phyloP scores from a whole-genome alignment of 768 basidiomycete species.

The Mycena floridula region DNA sequence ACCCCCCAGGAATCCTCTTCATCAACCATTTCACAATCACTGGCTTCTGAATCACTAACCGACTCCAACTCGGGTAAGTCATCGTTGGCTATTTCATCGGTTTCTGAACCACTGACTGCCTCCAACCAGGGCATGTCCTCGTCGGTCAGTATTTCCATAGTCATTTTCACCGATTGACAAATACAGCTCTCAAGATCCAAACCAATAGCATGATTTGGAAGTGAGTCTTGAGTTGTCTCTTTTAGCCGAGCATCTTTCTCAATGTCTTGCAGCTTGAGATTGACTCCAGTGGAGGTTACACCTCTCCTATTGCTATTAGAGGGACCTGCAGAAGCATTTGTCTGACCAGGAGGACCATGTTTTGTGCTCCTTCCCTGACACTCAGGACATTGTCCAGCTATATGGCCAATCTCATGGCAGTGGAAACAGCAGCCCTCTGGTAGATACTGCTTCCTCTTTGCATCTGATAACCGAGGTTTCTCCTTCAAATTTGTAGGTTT shows the following conservation, averaged over 20 bases:
- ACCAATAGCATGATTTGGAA: neutral
- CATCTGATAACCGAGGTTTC: constrained; percentile 2
- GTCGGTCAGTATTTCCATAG: too few relatives aligned
- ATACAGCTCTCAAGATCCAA: too few relatives aligned
- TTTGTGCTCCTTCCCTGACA: constrained; percentile 10
- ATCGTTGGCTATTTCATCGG: too few relatives aligned
- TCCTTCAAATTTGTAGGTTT: neutral
- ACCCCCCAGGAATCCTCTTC: too few relatives aligned
- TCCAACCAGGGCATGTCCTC: too few relatives aligned
- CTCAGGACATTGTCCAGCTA: constrained; percentile 22
- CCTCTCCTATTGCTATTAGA: neutral
- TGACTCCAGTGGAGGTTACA: neutral
- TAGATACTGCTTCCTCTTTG: constrained; percentile 7
- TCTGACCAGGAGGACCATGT: constrained; percentile 8
- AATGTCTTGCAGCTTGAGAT: neutral
- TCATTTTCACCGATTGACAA: too few relatives aligned
- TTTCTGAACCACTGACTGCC: too few relatives aligned
- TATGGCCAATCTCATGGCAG: constrained; percentile 21
- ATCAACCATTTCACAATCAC: too few relatives aligned
- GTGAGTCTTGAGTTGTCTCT: neutral
- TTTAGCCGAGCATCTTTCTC: neutral
- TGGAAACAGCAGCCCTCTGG: constrained; percentile 21
- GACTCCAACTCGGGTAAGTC: too few relatives aligned
- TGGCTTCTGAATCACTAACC: too few relatives aligned
- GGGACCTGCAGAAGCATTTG: constrained; percentile 1